Evolutionary conservation across 2,329 filamentous ascomycete genomes (phyloP), one percentile per base, ranked within the genome.

Genomic region (Alternaria consortialis): DNA sequence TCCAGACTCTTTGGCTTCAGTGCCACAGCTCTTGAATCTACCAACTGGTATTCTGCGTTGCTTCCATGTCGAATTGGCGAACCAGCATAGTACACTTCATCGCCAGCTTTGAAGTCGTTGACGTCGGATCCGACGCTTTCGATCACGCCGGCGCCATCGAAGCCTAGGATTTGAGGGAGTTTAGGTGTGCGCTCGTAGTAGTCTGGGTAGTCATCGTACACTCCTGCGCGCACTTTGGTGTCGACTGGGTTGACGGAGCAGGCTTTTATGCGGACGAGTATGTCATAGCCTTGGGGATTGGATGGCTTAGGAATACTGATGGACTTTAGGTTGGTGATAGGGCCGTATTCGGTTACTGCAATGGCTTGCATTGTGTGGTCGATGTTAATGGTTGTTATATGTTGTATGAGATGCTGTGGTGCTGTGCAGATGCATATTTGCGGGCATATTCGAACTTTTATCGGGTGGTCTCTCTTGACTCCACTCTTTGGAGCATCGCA

Each of bases 201-300:
- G 52, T 59, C 57, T 31, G 57, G 57, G 25, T 59, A 59, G 31
- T 59, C 57, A n/a, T 59, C 57, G 31, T 59, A 59, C 20, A 23
- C 44, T 7, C 57, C 57, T 27, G 57, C 57, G 34, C 57, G 57
- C 3, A 44, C 57, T 36, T 59, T 59, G 4, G 57, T 59, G 31
- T 59, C 57, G 23, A 59, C 52, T 9, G 57, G 57, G 17, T 59
- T 59, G 12, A 59, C 9, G 4, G 57, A 59, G 31, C 57, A 59
- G 36, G 57, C 57, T 17, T 50, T 42, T 7, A 59, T 7, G 44
- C 37, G 52, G 31, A 59, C 57, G 37, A 56, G 36, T 5, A 59
- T 43, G 37, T 59, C 52, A 15, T 56, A 31, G n/a, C 56, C 51
- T 36, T 56, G 43, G 0, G 56, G 56, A 9, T 36, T 13, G 9